phyloP scores from a whole-genome alignment of 441 rosid genomes.

The Syzygium syzygioides region DNA sequence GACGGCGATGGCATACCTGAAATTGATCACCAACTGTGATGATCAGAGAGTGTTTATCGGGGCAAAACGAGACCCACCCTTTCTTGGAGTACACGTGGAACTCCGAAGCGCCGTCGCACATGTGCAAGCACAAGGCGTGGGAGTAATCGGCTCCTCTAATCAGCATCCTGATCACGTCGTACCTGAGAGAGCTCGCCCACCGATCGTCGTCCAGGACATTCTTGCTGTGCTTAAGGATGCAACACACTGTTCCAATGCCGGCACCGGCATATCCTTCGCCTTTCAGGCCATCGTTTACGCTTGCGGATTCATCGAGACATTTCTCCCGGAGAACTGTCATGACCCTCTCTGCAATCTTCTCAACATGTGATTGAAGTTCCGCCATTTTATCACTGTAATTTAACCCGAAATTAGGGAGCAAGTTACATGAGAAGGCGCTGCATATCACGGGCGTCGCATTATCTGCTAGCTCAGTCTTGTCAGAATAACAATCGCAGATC shows the following conservation, averaged over 20 bases:
- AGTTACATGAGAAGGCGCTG: neutral
- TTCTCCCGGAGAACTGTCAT: conserved; percentile 18
- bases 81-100: conserved; percentile 85
- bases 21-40: conserved; percentile 66
- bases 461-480: neutral
- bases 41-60: conserved; percentile 47
- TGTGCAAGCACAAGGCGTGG: conserved; percentile 58
- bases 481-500: neutral
- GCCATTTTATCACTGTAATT: conserved; percentile 58
- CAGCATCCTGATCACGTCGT: conserved; percentile 73
- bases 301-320: neutral
- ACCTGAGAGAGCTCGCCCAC: conserved; percentile 23
- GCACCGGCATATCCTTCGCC: conserved; percentile 21
- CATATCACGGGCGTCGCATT: neutral
- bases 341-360: conserved; percentile 45
- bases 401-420: neutral
- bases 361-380: conserved; percentile 27
- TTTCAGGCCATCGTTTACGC: conserved; percentile 8
- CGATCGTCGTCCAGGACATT: conserved; percentile 20
- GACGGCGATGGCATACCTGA: conserved; percentile 24
- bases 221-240: conserved; percentile 33
- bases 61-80: conserved; percentile 74
- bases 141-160: conserved; percentile 62
- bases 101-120: conserved; percentile 47
- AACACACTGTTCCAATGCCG: conserved; percentile 26